Percentiles rank a stretch among this genome's conserved stretches.
These are phyloP conservation scores for Periconia sp. DNA, from an alignment of 2,329 filamentous ascomycete genomes.

Conservation along the genomic window DNA sequence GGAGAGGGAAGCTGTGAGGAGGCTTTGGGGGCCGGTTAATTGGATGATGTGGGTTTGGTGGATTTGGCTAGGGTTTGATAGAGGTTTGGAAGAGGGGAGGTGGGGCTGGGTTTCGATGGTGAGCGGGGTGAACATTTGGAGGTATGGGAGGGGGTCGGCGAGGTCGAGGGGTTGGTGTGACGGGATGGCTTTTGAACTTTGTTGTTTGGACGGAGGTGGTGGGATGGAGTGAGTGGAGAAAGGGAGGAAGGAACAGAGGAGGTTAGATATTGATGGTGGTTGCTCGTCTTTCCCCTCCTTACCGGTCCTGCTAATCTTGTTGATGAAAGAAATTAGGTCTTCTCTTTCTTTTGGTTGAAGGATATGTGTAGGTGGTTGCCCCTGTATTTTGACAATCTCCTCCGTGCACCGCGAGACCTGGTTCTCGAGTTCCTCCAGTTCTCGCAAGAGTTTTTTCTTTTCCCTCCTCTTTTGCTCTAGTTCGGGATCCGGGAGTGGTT, in stretches of 20 bases:
- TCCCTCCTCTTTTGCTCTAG: constrained; percentile 33
- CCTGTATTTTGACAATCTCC: constrained; percentile 29
- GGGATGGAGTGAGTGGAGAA: constrained; percentile 31
- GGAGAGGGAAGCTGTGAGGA: constrained; percentile 61
- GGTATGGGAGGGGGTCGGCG: constrained; percentile 66
- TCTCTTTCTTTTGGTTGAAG: constrained; percentile 22
- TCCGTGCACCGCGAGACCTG: constrained; percentile 32
- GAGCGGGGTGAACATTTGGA: constrained; percentile 72
- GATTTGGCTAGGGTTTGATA: constrained; percentile 13
- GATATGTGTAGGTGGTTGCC: constrained; percentile 13
- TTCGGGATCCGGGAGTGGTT: constrained; percentile 21
- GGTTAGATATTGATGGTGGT: constrained; percentile 29
- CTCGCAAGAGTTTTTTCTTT: constrained; percentile 28
- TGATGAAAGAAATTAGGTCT: constrained; percentile 28
- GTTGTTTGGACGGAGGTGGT: constrained; percentile 22
- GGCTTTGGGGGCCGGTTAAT: constrained; percentile 51
- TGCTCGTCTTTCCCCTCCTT: constrained; percentile 19
- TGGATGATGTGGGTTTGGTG: constrained; percentile 55
- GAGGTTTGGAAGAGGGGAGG: constrained; percentile 19
- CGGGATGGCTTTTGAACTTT: constrained; percentile 46
- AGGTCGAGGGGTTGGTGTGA: constrained; percentile 68
- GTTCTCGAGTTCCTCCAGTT: constrained; percentile 33
- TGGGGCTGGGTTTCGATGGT: constrained; percentile 58
- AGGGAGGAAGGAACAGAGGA: constrained; percentile 45
- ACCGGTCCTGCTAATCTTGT: constrained; percentile 16